These are phyloP conservation scores for Rhodotorula paludigena DNA, from an alignment of 768 basidiomycete species.

Conservation along the genomic window DNA sequence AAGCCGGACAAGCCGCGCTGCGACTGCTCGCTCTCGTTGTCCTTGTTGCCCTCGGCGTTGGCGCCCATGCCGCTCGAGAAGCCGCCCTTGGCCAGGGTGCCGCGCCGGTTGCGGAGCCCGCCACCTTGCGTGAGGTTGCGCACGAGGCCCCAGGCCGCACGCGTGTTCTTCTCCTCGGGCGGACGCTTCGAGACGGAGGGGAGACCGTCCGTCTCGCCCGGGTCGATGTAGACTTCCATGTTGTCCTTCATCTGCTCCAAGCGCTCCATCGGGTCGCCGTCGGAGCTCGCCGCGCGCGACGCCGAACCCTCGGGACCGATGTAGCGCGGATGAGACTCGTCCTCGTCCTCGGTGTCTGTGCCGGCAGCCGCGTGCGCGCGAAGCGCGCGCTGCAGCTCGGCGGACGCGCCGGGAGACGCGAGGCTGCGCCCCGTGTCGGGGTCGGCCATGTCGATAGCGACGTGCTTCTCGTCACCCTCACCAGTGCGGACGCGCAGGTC, in stretches of 20 bases:
- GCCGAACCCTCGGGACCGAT: conserved; percentile 6
- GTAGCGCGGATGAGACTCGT: conserved; percentile 15
- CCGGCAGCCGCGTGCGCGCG: conserved; percentile 20
- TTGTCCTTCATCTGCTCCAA: conserved; percentile 27
- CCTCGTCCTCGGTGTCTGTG: conserved; percentile 1
- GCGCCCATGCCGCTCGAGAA: conserved; percentile 16
- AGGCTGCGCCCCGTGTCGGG: conserved; percentile 19
- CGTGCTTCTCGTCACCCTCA: conserved; percentile 11
- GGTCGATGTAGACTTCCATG: conserved; percentile 55
- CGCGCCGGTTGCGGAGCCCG: conserved; percentile 1
- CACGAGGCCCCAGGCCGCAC: conserved; percentile 37
- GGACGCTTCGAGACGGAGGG: conserved; percentile 49
- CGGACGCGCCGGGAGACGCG: conserved; percentile 22
- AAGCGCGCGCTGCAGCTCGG: conserved; percentile 28
- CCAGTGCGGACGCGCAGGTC: neutral
- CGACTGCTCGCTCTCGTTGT: conserved; percentile 19
- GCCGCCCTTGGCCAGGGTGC: conserved; percentile 15
- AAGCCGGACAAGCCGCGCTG: conserved; percentile 15
- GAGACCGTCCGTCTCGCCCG: conserved; percentile 62
- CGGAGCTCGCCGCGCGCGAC: conserved; percentile 33
- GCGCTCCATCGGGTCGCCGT: conserved; percentile 32
- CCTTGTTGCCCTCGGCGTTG: conserved; percentile 9
- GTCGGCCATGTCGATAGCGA: conserved; percentile 25
- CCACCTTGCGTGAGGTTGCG: conserved; percentile 7
- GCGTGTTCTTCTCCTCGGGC: conserved; percentile 29